Conservation (phyloP, 306 rosid genomes). For the Pueraria montana region DNA sequence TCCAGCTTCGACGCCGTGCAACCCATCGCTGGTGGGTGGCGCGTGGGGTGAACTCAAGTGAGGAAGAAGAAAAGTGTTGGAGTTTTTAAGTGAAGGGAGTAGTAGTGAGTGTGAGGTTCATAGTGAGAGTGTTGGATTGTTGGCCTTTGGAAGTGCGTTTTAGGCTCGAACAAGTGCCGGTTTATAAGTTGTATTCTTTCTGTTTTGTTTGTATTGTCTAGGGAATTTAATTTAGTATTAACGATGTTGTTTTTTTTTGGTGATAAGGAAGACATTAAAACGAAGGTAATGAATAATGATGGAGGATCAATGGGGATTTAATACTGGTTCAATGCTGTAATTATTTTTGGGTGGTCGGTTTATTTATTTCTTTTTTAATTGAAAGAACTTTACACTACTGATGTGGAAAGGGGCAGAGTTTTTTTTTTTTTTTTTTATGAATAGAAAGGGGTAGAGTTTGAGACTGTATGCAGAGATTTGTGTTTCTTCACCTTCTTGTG, state of each 20-base stretch:
- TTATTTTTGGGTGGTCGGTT: not conserved
- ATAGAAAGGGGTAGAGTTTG: too few species aligned
- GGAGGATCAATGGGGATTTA: not conserved
- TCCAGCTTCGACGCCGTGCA: conserved; percentile 91
- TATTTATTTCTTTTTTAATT: not conserved
- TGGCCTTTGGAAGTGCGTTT: conserved; percentile 15
- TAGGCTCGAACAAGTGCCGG: conserved; percentile 26
- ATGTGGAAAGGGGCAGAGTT: not conserved
- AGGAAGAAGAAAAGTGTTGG: too few species aligned
- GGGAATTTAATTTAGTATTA: not conserved
- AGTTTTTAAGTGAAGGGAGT: too few species aligned
- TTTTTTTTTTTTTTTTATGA: too few species aligned
- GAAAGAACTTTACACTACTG: not conserved
- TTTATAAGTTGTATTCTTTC: not conserved
- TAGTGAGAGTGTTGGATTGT: too few species aligned
- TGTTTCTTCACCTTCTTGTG: too few species aligned
- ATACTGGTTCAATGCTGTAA: not conserved
- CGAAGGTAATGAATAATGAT: not conserved
- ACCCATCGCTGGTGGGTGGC: conserved; percentile 59
- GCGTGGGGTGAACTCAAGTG: not conserved
- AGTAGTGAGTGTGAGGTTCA: too few species aligned
- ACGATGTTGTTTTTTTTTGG: not conserved
- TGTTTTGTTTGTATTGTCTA: not conserved
- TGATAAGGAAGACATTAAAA: not conserved
- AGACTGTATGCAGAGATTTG: not conserved